phyloP scores from a whole-genome alignment of 78 protist genomes.

The Fonticula alba region DNA sequence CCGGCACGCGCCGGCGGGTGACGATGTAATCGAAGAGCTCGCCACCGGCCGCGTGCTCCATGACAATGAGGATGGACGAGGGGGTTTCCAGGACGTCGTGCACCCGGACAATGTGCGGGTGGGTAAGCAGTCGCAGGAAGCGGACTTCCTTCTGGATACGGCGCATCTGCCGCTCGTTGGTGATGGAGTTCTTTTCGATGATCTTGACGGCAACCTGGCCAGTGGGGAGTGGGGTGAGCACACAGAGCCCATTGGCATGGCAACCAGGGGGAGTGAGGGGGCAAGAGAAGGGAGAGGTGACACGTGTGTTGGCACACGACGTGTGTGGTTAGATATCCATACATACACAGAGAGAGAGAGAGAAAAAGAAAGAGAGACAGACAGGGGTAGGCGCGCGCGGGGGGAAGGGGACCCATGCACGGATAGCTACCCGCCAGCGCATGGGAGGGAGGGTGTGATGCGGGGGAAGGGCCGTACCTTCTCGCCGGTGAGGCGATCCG shows the following conservation, averaged over 20 bases:
- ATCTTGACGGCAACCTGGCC: slow-evolving; percentile 21
- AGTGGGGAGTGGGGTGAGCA: background rate
- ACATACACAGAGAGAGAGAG: background rate
- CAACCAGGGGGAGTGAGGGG: background rate
- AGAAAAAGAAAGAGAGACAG: too few species aligned
- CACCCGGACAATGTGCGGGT: slow-evolving; percentile 24
- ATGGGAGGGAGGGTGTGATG: too few species aligned
- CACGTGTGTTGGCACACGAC: background rate
- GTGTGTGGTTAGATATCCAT: background rate
- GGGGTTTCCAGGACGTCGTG: slow-evolving; percentile 40
- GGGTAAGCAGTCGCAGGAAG: slow-evolving; percentile 12
- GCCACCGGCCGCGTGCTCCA: slow-evolving; percentile 41
- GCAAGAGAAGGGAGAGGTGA: background rate
- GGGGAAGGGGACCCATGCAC: too few species aligned
- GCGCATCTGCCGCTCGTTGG: background rate
- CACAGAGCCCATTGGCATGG: background rate
- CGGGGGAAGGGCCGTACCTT: background rate
- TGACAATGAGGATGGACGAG: slow-evolving; percentile 10
- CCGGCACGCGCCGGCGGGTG: slow-evolving; percentile 8
- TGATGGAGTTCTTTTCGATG: slow-evolving; percentile 4
- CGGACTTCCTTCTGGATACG: slow-evolving; percentile 7
- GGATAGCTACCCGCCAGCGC: too few species aligned
- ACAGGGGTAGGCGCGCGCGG: too few species aligned
- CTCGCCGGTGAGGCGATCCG: slow-evolving; percentile 19
- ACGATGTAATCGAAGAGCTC: slow-evolving; percentile 41